These are phyloP conservation scores for Anthracocystis setariae DNA, from an alignment of 1,284 basidiomycete genomes.

Conservation along the genomic window DNA sequence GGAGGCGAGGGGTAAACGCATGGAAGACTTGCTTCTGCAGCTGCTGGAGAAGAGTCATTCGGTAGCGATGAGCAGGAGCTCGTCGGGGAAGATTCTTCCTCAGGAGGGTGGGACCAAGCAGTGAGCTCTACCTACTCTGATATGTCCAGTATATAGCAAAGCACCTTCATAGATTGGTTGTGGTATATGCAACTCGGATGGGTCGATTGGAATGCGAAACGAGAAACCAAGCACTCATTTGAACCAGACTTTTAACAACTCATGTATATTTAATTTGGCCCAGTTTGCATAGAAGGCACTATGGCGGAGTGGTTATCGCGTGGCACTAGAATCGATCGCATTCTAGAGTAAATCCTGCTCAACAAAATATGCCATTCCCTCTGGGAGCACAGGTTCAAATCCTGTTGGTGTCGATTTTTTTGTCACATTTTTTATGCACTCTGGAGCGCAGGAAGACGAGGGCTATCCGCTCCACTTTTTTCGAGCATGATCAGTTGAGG, in stretches of 20 bases:
- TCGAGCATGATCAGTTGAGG: too few species aligned
- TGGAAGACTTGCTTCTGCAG: conserved; percentile 42
- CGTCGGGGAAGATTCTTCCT: background rate
- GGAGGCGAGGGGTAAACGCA: conserved; percentile 43
- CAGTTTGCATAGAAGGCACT: conserved; percentile 17
- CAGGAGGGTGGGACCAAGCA: conserved; percentile 4
- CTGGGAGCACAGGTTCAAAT: conserved; percentile 49
- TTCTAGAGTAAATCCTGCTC: conserved; percentile 27
- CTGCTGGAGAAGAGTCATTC: conserved; percentile 17
- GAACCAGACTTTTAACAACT: too few species aligned
- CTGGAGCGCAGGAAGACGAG: too few species aligned
- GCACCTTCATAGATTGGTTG: too few species aligned
- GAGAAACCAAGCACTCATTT: too few species aligned
- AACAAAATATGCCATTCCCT: conserved; percentile 41
- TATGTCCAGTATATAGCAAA: too few species aligned
- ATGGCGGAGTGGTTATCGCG: conserved; percentile 50
- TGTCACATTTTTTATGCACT: background rate
- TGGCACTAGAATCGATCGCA: conserved; percentile 34
- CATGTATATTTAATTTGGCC: background rate
- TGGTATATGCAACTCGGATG: too few species aligned
- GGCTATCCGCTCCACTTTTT: too few species aligned
- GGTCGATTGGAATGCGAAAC: too few species aligned
- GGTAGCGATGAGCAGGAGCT: background rate
- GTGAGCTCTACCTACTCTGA: too few species aligned
- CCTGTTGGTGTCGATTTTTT: conserved; percentile 41